phyloP scores from a whole-genome alignment of 2,329 filamentous ascomycete genomes.

The Apiospora marii region DNA sequence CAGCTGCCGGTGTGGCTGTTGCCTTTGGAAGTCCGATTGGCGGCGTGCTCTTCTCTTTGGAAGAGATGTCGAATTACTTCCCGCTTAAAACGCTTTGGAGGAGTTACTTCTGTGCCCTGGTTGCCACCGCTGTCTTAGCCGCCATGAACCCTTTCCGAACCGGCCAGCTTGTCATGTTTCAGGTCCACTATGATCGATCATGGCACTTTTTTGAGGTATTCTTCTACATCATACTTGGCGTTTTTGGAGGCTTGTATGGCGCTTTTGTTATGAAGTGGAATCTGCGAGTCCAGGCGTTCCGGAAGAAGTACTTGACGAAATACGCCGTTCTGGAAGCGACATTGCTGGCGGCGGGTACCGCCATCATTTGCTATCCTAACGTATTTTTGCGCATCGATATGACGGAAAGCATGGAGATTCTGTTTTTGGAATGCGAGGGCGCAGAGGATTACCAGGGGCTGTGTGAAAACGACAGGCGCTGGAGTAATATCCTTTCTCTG shows the following conservation, averaged over 20 bases:
- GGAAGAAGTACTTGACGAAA: slow-evolving; percentile 87
- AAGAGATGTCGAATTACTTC: slow-evolving; percentile 98
- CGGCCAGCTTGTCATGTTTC: slow-evolving; percentile 98
- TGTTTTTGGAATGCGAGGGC: slow-evolving; percentile 93
- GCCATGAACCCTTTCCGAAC: slow-evolving; percentile 98
- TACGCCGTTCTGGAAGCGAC: slow-evolving; percentile 90
- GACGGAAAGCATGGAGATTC: slow-evolving; percentile 99
- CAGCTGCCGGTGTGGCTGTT: slow-evolving; percentile 93
- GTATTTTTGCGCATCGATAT: slow-evolving; percentile 96
- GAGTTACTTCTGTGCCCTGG: slow-evolving; percentile 96
- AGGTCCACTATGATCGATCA: slow-evolving; percentile 91
- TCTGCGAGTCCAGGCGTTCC: slow-evolving; percentile 85
- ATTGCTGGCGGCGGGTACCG: slow-evolving; percentile 81
- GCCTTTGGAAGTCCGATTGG: slow-evolving; percentile 98
- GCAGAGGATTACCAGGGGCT: slow-evolving; percentile 88
- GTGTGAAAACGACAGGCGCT: slow-evolving; percentile 80
- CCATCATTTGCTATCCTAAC: slow-evolving; percentile 95
- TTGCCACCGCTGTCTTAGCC: slow-evolving; percentile 90
- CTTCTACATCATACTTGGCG: slow-evolving; percentile 89
- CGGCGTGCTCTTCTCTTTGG: slow-evolving; percentile 93
- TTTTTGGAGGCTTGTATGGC: slow-evolving; percentile 94
- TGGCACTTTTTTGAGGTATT: slow-evolving; percentile 98
- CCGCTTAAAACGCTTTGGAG: slow-evolving; percentile 97
- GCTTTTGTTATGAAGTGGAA: slow-evolving; percentile 99
- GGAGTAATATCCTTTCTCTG: slow-evolving; percentile 80